Conservation (phyloP, 257 asterid species). For the Prunella vulgaris region DNA sequence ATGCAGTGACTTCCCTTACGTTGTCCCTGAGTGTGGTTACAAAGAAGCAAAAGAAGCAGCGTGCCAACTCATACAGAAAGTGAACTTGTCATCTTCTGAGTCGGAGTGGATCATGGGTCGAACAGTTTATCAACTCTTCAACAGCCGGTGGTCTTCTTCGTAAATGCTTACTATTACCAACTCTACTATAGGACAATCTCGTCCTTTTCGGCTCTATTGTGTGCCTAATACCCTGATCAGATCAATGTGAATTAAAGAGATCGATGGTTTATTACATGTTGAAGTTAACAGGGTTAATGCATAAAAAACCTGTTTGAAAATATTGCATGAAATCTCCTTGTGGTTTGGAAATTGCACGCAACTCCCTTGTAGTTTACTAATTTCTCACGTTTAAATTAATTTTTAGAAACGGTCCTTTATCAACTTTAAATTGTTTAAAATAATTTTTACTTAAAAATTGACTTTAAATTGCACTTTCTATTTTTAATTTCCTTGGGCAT, state of each 20-base stretch:
- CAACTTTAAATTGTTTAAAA: no score
- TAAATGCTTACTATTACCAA: not conserved
- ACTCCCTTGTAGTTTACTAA: no score
- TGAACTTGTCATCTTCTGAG: slow-evolving; percentile 42
- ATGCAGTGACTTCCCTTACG: slow-evolving; percentile 75
- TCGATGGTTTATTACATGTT: not conserved
- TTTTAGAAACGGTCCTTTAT: no score
- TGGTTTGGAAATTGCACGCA: no score
- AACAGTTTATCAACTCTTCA: slow-evolving; percentile 47
- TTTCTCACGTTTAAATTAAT: no score
- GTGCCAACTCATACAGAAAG: slow-evolving; percentile 35
- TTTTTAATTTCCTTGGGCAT: no score
- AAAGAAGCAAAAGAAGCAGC: slow-evolving; percentile 70
- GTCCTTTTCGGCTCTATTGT: not conserved
- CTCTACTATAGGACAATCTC: not conserved
- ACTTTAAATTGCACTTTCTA: no score
- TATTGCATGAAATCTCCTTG: no score
- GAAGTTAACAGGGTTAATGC: no score
- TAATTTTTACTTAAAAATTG: no score
- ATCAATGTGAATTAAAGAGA: not conserved
- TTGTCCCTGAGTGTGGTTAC: slow-evolving; percentile 71
- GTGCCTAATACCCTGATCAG: not conserved
- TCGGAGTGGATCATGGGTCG: slow-evolving; percentile 72
- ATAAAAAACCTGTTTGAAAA: no score
- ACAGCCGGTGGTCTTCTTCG: slow-evolving; percentile 27